Percentiles rank a stretch among this genome's conserved stretches.
phyloP scores from a whole-genome alignment of 768 basidiomycete genomes.

The Mrakia hoshinonis region DNA sequence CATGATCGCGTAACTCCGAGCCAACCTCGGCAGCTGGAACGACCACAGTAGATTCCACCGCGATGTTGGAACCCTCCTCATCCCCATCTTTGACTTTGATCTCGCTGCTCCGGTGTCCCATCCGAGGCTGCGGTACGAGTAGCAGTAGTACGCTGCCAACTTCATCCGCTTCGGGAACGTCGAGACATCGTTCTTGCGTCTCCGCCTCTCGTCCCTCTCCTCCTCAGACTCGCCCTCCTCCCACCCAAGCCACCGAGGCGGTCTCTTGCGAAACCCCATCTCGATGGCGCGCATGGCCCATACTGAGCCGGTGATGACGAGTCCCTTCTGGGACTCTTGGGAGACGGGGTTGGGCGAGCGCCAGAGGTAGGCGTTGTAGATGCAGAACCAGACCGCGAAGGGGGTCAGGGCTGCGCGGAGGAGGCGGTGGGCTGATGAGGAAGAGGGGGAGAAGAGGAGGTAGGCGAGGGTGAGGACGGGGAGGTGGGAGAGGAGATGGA shows the following conservation, averaged over 20 bases:
- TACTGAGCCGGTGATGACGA: not conserved
- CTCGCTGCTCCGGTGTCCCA: conserved; percentile 5
- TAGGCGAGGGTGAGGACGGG: conserved; percentile 2
- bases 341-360: not conserved
- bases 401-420: not conserved
- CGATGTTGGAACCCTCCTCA: not conserved
- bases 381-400: not conserved
- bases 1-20: not conserved
- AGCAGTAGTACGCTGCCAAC: conserved; percentile 1
- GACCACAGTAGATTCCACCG: not conserved
- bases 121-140: conserved; percentile 12
- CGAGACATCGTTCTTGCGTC: not conserved
- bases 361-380: conserved; percentile 9
- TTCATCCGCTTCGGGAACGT: not conserved
- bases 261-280: conserved; percentile 7
- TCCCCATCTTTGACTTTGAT: not conserved
- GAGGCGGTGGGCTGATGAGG: not conserved
- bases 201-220: not conserved
- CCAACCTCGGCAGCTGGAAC: not conserved
- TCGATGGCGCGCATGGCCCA: conserved; percentile 10
- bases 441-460: conserved; percentile 1
- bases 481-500: conserved; percentile 6
- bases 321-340: not conserved
- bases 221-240: not conserved
- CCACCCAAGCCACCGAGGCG: conserved; percentile 13